Percentiles rank a stretch among this genome's conserved stretches.
phyloP scores from a whole-genome alignment of 148 eudicot species.

The Arbutus unedo region DNA sequence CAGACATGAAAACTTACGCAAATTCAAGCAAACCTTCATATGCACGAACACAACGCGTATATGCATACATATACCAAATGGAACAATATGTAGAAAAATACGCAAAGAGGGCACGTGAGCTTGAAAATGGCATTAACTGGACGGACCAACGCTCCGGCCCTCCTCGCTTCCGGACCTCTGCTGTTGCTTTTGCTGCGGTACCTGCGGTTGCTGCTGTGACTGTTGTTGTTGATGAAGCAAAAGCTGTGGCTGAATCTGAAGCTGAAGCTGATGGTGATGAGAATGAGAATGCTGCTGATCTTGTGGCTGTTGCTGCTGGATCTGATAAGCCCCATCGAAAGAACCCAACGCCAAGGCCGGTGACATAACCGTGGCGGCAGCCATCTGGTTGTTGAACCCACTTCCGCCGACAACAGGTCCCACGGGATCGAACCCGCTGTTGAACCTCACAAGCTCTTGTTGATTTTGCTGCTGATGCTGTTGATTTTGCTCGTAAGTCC shows the following conservation, averaged over 20 bases:
- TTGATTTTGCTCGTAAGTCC: constrained; percentile 51
- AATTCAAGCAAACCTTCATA: not conserved
- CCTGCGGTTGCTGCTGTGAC: constrained; percentile 22
- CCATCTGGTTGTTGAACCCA: constrained; percentile 30
- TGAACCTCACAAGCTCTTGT: constrained; percentile 32
- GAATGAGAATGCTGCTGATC: constrained; percentile 23
- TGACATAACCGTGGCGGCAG: constrained; percentile 23
- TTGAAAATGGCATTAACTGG: constrained; percentile 17
- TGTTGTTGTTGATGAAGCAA: constrained; percentile 38
- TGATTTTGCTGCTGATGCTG: constrained; percentile 38
- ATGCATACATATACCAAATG: not conserved
- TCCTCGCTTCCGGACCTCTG: constrained; percentile 43
- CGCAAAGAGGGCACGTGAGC: constrained; percentile 15
- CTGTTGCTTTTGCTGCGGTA: constrained; percentile 22
- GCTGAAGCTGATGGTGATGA: constrained; percentile 20
- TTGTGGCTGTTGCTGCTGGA: constrained; percentile 38
- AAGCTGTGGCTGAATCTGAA: constrained; percentile 31
- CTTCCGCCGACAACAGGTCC: constrained; percentile 22
- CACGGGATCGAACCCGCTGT: constrained; percentile 39
- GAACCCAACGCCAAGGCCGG: constrained; percentile 50
- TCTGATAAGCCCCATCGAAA: constrained; percentile 34
- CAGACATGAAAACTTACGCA: not conserved
- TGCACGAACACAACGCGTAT: not conserved
- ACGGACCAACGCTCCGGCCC: constrained; percentile 37
- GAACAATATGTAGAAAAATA: constrained; percentile 16